Base-by-base conservation (phyloP, 805 yeast genomes). In the Dipodascus geniculatus region DNA sequence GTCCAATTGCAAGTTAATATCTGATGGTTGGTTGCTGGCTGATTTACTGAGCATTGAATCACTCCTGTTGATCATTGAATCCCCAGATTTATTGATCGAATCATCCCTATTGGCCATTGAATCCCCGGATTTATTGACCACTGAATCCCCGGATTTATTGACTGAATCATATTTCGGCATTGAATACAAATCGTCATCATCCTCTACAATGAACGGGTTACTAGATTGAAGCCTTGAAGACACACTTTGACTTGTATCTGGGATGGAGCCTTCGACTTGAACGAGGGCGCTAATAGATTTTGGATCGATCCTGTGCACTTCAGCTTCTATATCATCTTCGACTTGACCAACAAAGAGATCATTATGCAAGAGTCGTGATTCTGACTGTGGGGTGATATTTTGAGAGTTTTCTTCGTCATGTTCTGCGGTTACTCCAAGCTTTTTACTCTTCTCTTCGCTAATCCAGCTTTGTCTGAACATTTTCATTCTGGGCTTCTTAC, bases 391-490 rank as follows among this genome's bases (percentile, higher is more conserved):
- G n/a, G n/a, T n/a, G n/a, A n/a, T n/a, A n/a, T n/a, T n/a, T n/a
- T n/a, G n/a, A n/a, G n/a, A n/a, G n/a, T n/a, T n/a, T n/a, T 23
- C 49, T 47, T 51, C 44, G 31, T 20, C 48, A 14, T 49, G 24
- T 16, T 49, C 48, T 9, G 23, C 51, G n/a, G 6, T 47, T 14
- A 22, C 31, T 22, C 31, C 31, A 22, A 22, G 31, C 31, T 23
- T 23, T 20, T n/a, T 23, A 23, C 19, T 23, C 49, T 48, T 54
- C 50, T 53, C 59, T 11, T 56, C 58, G 17, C 16, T 19, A n/a
- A 57, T 50, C 55, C 54, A 51, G n/a, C 33, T 49, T 23, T 48
- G 44, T n/a, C 61, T 49, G 11, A 48, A 48, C 22, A 52, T 50
- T 35, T 48, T 52, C 52, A 57, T 50, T 1, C 50, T 19, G 3